Evolutionary conservation across 768 basidiomycete species (phyloP).

Genomic region (Kondoa malvinella): DNA sequence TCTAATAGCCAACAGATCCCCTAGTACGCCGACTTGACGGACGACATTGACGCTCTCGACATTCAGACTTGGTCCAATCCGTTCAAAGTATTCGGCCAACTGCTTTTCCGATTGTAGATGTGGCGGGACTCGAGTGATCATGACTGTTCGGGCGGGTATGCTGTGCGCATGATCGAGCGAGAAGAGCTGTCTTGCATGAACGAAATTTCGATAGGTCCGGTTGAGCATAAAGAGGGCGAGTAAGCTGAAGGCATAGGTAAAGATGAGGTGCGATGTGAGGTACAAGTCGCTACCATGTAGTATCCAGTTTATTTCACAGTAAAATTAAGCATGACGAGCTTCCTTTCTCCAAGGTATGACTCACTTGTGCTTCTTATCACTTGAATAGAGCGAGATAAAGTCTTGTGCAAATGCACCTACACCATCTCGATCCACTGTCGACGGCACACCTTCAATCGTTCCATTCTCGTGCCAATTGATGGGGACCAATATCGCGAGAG

Average conservation of each 20-base stretch:
- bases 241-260: constrained; percentile 83
- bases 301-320: background rate
- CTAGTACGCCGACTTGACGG: constrained; percentile 59
- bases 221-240: constrained; percentile 72
- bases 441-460: constrained; percentile 34
- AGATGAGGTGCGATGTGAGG: constrained; percentile 46
- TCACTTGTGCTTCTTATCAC: constrained; percentile 5
- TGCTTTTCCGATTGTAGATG: constrained; percentile 70
- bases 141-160: constrained; percentile 78
- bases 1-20: constrained; percentile 54
- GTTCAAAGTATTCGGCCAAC: constrained; percentile 84
- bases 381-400: background rate
- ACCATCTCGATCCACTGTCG: constrained; percentile 14
- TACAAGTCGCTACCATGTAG: background rate
- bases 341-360: constrained; percentile 34
- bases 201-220: constrained; percentile 48
- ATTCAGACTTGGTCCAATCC: constrained; percentile 46
- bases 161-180: constrained; percentile 87
- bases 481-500: constrained; percentile 74
- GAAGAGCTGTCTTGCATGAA: constrained; percentile 56
- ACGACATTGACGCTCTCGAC: constrained; percentile 88
- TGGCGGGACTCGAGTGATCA: constrained; percentile 67
- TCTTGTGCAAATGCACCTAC: background rate
- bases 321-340: too few relatives aligned
- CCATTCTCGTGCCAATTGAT: constrained; percentile 71